A percentile compares a stretch with the other conserved stretches of the same genome.
Conservation (phyloP, 2,329 filamentous ascomycete species). For the Aspergillus melleus region DNA sequence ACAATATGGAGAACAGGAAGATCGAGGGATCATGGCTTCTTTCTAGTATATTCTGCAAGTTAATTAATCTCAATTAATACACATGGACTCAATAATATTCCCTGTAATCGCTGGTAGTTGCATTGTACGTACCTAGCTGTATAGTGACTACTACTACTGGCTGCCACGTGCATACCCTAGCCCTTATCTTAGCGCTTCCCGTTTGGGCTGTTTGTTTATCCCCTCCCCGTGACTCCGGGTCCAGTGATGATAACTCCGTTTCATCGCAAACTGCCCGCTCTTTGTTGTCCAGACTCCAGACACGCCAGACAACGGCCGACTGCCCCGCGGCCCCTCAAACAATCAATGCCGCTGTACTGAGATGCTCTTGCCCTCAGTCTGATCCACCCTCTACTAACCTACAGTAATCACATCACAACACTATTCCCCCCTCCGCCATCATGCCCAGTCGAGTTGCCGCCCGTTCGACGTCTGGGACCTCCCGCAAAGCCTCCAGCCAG, state of each 20-base stretch:
- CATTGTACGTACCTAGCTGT: no score
- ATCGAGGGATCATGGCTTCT: neutral
- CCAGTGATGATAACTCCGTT: slow-evolving; percentile 2
- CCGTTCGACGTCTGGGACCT: slow-evolving; percentile 37
- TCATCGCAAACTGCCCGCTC: neutral
- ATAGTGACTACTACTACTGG: no score
- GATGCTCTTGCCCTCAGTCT: slow-evolving; percentile 11
- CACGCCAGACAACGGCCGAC: neutral
- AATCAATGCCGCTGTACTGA: slow-evolving; percentile 4
- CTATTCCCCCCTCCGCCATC: slow-evolving; percentile 20
- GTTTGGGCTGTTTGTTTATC: slow-evolving; percentile 44
- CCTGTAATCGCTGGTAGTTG: no score
- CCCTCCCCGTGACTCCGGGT: slow-evolving; percentile 20
- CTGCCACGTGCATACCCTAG: slow-evolving; percentile 27
- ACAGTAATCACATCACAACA: neutral
- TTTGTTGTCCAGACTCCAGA: neutral
- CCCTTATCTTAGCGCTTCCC: slow-evolving; percentile 37
- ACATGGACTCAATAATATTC: no score
- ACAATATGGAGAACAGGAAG: neutral
- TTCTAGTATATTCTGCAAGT: no score
- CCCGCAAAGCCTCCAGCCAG: slow-evolving; percentile 52
- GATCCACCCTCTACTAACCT: slow-evolving; percentile 7
- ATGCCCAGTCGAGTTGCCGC: slow-evolving; percentile 45
- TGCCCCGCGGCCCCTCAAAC: neutral
- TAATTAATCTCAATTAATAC: no score